Base-by-base conservation (phyloP, 257 asterid species). In the Mentha longifolia region DNA sequence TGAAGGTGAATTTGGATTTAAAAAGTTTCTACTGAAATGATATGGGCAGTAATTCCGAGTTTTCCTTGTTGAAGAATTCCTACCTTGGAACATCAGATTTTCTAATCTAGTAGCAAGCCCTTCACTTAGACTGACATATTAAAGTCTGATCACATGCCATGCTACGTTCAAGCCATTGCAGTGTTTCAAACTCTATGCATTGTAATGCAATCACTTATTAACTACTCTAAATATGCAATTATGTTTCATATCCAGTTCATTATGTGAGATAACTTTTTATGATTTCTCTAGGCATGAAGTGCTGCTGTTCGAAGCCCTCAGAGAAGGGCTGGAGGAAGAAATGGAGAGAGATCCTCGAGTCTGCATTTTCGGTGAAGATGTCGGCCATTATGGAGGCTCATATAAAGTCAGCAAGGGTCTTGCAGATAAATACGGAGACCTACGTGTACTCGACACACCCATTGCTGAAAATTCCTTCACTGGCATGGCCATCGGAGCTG, bases 361-460 rank as follows among this genome's bases (percentile, higher is more conserved):
- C 46, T 91, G 97, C 61, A 82, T 89, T 25, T 72, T 89, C 75
- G 97, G 95, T 22, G 97, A 89, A 73, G 96, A 89, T 56, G 97
- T 91, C 15, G 97, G 97, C 65, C 97, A 91, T 65, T 87, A 91
- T 61, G 97, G 96, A 61, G 97, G 95, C 33, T 91, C 97, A 6
- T 91, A 91, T 85, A 89, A 91, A 79, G 97, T 91, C 52, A 84
- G 91, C 67, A 84, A 77, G 77, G 97, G 84, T 70, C 76, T 91
- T 28, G 97, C 96, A 9, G 33, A 77, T 11, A 91, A 89, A 72
- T 87, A 77, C 22, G 97, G 97, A 14, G 97, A 91, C 73, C 91
- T 91, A 31, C 81, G 97, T 71, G 96, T 89, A 73, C 96, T 91
- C 3, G 97, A 91, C 80, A 91, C 97, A 11, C 97, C 97, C 64